phyloP scores from a whole-genome alignment of 106 monocot genomes.

The Triglochin maritima region DNA sequence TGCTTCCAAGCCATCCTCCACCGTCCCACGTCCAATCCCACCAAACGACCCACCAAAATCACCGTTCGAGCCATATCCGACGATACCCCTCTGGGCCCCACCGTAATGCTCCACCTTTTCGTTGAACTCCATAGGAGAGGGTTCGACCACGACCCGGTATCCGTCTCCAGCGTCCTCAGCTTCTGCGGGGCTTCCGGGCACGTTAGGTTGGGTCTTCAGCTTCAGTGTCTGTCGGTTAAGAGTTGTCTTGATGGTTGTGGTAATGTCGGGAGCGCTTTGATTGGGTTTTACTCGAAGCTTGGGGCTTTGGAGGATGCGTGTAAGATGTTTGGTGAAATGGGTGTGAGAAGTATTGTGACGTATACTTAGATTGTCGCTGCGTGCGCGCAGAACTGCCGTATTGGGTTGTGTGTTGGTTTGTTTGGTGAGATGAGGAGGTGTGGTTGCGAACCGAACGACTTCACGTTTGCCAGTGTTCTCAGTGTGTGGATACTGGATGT shows the following conservation, averaged over 20 bases:
- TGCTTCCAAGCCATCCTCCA: slow-evolving; percentile 5
- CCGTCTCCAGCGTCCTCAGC: slow-evolving; percentile 9
- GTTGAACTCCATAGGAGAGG: slow-evolving; percentile 4
- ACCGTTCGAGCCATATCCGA: background rate
- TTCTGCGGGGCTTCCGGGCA: slow-evolving; percentile 1
- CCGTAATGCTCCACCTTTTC: background rate
- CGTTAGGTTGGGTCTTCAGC: slow-evolving; percentile 3
- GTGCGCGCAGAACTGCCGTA: slow-evolving; percentile 4
- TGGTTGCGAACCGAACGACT: slow-evolving; percentile 6
- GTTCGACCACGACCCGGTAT: background rate
- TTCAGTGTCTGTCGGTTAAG: slow-evolving; percentile 13
- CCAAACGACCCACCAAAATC: background rate
- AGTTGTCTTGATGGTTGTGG: background rate
- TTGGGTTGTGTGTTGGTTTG: slow-evolving; percentile 1
- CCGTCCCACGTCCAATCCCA: background rate
- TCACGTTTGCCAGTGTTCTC: slow-evolving; percentile 9
- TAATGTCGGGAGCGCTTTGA: slow-evolving; percentile 15
- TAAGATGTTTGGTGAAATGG: slow-evolving; percentile 14
- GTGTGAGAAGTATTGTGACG: slow-evolving; percentile 1
- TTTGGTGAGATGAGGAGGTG: slow-evolving; percentile 8
- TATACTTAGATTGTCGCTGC: slow-evolving; percentile 24
- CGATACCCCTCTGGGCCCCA: background rate
- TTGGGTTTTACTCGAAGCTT: slow-evolving; percentile 8
- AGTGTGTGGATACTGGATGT: slow-evolving; percentile 11
- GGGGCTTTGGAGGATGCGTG: background rate